These are phyloP conservation scores for Hypoxylon fragiforme DNA, from an alignment of 495 filamentous ascomycete species.

Conservation along the genomic window DNA sequence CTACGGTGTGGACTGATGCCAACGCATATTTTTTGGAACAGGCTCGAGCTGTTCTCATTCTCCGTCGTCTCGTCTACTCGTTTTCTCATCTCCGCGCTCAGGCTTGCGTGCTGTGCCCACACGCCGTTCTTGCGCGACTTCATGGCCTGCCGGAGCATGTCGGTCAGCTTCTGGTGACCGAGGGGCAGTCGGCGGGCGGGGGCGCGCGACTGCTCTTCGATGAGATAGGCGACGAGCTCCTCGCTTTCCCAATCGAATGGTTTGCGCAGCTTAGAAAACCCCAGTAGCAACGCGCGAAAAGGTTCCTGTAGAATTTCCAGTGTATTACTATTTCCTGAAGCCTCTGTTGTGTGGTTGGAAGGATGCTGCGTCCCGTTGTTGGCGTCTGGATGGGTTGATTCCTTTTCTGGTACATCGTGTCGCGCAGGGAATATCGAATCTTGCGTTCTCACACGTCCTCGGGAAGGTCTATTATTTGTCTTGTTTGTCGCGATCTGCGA, in stretches of 20 bases:
- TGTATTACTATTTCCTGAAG: too few species aligned
- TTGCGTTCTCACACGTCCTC: too few species aligned
- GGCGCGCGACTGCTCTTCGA: constrained; percentile 2
- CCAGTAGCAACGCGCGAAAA: too few species aligned
- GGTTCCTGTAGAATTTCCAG: too few species aligned
- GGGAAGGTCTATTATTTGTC: too few species aligned
- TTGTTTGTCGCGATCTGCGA: too few species aligned
- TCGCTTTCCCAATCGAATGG: constrained; percentile 1
- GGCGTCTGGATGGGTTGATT: too few species aligned
- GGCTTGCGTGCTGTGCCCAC: constrained; percentile 7
- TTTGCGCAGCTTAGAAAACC: too few species aligned
- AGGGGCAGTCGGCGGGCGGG: constrained; percentile 10
- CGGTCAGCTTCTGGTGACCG: neutral
- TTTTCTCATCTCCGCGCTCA: constrained; percentile 1
- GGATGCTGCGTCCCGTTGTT: too few species aligned
- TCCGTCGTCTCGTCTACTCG: neutral
- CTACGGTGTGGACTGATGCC: neutral
- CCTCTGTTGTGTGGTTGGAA: too few species aligned
- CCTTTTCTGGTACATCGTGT: too few species aligned
- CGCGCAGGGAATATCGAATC: too few species aligned
- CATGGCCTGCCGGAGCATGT: neutral
- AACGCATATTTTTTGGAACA: constrained; percentile 4
- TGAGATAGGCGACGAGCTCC: constrained; percentile 17
- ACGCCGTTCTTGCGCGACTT: neutral
- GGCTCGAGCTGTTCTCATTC: constrained; percentile 5